Evolutionary conservation across 2,329 filamentous ascomycete genomes (phyloP), one percentile per base, ranked within the genome.

Genomic region (Teratosphaeria destructans): DNA sequence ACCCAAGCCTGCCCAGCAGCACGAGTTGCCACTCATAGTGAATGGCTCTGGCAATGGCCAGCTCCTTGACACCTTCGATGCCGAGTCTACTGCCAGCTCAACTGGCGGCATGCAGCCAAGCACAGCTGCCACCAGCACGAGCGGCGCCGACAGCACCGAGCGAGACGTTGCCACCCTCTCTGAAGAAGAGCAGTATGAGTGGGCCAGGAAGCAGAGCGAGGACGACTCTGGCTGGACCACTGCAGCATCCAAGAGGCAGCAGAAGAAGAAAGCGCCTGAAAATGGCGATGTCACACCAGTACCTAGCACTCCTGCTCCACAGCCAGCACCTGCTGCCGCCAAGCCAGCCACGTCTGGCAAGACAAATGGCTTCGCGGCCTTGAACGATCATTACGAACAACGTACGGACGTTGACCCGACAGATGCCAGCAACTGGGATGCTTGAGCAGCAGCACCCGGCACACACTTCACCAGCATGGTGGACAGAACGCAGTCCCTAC

Each of bases 101-200:
- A 74, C 68, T 65, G 68, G 67, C 52, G 71, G 70, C 54, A 61
- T 66, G 49, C 70, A 71, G 26, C 71, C 70, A 37, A 70, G 67
- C 62, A 69, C 70, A 54, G 67, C 68, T 26, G 73, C 75, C 59
- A 76, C 72, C 29, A 73, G 71, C 58, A 71, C 73, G n/a, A 63
- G 57, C 19, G 60, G 57, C 5, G 57, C 55, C 49, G 70, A 74
- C 27, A 54, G 61, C n/a, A 57, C 47, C 11, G 69, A 73, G 16
- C 58, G 58, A 32, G 76, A 74, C 60, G 81, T 77, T 75, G 73
- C 76, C 52, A 72, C 75, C 56, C 81, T 80, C 16, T 81, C 81
- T 3, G 83, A 85, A 70, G 82, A 85, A 63, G 82, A 85, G 69
- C 82, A 86, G 71, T 73, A 85, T 68, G 78, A 79, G 54, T 73